Base-by-base conservation (phyloP, 495 filamentous ascomycete genomes). In the Penicillium odoratum region DNA sequence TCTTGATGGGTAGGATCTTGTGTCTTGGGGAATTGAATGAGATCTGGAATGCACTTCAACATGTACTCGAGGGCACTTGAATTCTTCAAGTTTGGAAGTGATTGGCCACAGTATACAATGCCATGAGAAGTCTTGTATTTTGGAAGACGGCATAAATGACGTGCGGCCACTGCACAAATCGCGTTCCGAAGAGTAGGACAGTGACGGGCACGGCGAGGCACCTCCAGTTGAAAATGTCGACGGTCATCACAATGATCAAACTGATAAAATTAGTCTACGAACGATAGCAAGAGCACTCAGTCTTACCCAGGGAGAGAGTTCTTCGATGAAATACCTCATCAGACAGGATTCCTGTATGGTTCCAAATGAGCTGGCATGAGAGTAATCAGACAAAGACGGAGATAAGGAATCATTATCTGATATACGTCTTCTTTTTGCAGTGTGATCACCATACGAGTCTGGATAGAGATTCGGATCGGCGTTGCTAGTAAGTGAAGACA, bases 221-320 rank as follows among this genome's bases (percentile, higher is more conserved):
- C 63, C 1, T 63, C 57, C 0, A 66, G 26, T 36, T 64, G 63
- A 31, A 70, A 70, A 36, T 70, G 65, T 16, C 55, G 51, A 34
- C 28, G 44, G 6, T 64, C 61, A 46, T 70, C 68, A 38, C 68
- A 70, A 46, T 64, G 61, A 34, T 70, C 68, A 48, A 70, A 70
- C 68, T 70, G 21, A 7, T 28, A 7, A 2, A 30, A 26, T 62
- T 47, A 60, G 7, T 44, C 29, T 6, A 38, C 25, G 7, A 4
- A 29, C 2, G 18, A 28, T 26, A n/a, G 9, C 16, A 29, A 3
- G 53, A 9, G 18, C n/a, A 8, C 4, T 29, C 47, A 26, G 5
- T 31, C 58, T 42, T 65, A 70, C 65, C 68, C 63, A 68, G n/a
- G 65, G 63, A 28, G 65, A 70, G 11, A 70, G 34, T 18, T 70